phyloP scores from a whole-genome alignment of 2,329 filamentous ascomycete species.

The Microsporum ferrugineum region DNA sequence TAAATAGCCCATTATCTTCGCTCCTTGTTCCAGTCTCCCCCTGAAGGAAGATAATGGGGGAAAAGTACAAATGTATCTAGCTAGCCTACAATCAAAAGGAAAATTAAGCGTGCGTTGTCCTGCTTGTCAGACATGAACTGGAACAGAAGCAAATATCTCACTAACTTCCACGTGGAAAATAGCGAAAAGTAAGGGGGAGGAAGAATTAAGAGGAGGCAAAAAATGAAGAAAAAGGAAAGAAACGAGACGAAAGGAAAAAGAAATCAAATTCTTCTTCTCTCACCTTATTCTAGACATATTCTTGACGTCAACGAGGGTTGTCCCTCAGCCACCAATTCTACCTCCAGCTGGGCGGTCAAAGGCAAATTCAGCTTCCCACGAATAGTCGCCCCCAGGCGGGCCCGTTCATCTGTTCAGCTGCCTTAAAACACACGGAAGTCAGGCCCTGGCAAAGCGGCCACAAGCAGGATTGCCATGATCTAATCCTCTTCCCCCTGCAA shows the following conservation, averaged over 20 bases:
- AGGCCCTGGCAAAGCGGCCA: background rate
- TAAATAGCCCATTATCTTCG: background rate
- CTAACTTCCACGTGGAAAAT: slow-evolving; percentile 2
- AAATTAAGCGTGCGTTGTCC: slow-evolving; percentile 3
- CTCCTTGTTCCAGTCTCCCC: background rate
- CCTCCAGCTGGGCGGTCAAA: background rate
- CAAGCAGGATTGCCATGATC: background rate
- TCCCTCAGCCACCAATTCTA: background rate
- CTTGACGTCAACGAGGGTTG: background rate
- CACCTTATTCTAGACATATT: background rate
- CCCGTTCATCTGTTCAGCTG: background rate
- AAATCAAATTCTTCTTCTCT: background rate
- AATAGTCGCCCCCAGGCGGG: background rate
- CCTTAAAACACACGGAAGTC: background rate
- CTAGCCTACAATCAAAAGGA: background rate
- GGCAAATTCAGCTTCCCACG: background rate
- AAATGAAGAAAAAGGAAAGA: background rate
- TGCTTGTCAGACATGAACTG: slow-evolving; percentile 1
- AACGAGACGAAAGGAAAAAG: background rate
- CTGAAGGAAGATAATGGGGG: background rate
- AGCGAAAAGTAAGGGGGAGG: background rate
- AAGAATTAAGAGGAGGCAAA: background rate
- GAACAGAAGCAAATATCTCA: background rate
- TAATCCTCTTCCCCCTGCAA: background rate
- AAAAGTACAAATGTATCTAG: background rate